A percentile compares a stretch with the other conserved stretches of the same genome.
phyloP scores from a whole-genome alignment of 2,329 filamentous ascomycete species.

The Ophiostoma sp. region DNA sequence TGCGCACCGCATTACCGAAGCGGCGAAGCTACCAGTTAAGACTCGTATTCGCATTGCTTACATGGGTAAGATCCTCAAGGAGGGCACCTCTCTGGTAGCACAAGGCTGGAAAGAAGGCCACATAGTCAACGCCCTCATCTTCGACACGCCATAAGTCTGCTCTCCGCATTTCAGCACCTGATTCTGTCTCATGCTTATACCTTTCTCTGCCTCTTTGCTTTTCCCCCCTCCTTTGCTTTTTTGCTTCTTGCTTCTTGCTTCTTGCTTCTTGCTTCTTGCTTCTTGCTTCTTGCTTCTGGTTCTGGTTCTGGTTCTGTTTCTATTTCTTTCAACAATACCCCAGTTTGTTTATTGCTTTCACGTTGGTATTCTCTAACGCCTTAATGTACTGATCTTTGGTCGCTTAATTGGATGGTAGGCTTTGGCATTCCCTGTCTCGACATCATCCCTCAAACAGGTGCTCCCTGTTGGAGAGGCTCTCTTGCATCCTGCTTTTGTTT shows the following conservation, averaged over 20 bases:
- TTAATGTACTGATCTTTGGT: background rate
- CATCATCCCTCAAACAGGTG: no score
- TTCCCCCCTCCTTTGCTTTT: background rate
- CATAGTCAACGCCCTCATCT: conserved; percentile 71
- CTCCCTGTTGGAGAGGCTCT: no score
- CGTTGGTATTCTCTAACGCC: background rate
- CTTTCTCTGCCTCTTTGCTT: background rate
- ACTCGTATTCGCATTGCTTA: conserved; percentile 68
- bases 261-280: background rate
- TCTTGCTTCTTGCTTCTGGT: background rate
- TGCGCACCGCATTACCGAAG: conserved; percentile 56
- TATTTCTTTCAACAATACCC: conserved; percentile 1
- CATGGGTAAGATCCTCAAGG: conserved; percentile 72
- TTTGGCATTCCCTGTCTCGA: background rate
- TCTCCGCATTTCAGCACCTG: background rate
- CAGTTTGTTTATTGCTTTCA: background rate
- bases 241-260: background rate
- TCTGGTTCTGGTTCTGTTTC: conserved; percentile 7
- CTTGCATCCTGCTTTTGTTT: no score
- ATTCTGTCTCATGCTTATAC: background rate
- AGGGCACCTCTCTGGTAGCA: conserved; percentile 56
- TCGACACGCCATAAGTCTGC: conserved; percentile 29
- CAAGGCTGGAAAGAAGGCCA: conserved; percentile 74
- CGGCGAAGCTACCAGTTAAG: conserved; percentile 54
- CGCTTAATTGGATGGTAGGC: background rate